These are phyloP conservation scores for Colletotrichum spinosum DNA, from an alignment of 2,329 filamentous ascomycete species.

Conservation along the genomic window DNA sequence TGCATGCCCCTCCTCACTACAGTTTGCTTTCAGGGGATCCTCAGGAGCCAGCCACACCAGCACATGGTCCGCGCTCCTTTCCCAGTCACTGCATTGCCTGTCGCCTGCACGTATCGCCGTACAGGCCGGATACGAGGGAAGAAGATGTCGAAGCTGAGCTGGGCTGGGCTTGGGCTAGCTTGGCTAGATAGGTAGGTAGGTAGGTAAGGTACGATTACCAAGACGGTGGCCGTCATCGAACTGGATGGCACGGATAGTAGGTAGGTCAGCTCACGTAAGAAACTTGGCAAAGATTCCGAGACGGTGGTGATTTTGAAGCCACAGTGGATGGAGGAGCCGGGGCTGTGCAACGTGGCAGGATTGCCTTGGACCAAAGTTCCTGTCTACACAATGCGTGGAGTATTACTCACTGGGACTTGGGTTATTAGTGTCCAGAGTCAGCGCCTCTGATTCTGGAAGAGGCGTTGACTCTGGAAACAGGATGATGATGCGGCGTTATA, in stretches of 20 bases:
- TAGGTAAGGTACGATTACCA: no score
- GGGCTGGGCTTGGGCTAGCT: no score
- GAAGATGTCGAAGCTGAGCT: neutral
- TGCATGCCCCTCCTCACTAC: constrained; percentile 27
- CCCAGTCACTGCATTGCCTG: constrained; percentile 1
- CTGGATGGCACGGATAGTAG: no score
- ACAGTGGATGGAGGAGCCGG: constrained; percentile 7
- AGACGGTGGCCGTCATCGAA: no score
- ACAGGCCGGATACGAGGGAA: constrained; percentile 29
- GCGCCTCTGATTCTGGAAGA: no score
- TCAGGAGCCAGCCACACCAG: constrained; percentile 28
- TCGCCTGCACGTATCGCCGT: neutral
- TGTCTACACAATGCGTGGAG: no score
- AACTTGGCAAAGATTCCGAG: constrained; percentile 11
- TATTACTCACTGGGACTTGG: no score
- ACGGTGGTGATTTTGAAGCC: constrained; percentile 6
- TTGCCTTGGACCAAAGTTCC: neutral
- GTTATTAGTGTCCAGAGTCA: no score
- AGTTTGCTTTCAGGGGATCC: constrained; percentile 25
- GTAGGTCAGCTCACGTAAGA: constrained; percentile 12
- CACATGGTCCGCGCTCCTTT: constrained; percentile 23
- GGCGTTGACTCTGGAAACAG: neutral
- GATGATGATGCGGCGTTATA: neutral
- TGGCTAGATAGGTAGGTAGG: no score
- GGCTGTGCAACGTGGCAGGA: constrained; percentile 30